Evolutionary conservation across 2,329 filamentous ascomycete species (phyloP).

Genomic region (Aureobasidium sp.): DNA sequence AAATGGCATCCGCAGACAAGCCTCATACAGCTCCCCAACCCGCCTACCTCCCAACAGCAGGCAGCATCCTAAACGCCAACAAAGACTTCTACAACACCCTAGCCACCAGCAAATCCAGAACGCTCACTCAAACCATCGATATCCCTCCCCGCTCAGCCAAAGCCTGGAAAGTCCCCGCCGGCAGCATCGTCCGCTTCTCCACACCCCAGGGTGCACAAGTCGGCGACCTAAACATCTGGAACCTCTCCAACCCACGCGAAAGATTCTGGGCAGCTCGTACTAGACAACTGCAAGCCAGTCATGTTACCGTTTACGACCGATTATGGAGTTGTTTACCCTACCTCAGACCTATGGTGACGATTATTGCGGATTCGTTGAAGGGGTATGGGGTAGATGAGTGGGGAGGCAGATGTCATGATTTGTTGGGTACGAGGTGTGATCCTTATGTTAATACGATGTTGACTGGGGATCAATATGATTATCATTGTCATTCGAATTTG

Average conservation of each 20-base stretch:
- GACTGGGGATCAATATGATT: slow-evolving; percentile 63
- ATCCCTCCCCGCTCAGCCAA: slow-evolving; percentile 65
- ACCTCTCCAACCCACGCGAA: slow-evolving; percentile 65
- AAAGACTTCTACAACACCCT: slow-evolving; percentile 21
- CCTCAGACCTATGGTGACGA: slow-evolving; percentile 65
- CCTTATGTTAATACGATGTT: slow-evolving; percentile 74
- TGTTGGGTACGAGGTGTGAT: slow-evolving; percentile 72
- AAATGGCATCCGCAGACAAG: slow-evolving; percentile 6
- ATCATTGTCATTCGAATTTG: slow-evolving; percentile 77
- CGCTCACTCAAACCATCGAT: slow-evolving; percentile 34
- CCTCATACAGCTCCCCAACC: slow-evolving; percentile 18
- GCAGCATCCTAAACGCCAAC: slow-evolving; percentile 23
- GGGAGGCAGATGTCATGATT: slow-evolving; percentile 65
- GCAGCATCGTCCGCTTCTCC: slow-evolving; percentile 62
- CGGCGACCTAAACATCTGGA: slow-evolving; percentile 81
- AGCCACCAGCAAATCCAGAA: slow-evolving; percentile 17
- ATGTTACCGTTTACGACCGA: slow-evolving; percentile 62
- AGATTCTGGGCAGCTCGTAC: slow-evolving; percentile 76
- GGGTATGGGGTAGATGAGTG: slow-evolving; percentile 33
- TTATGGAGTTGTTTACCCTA: slow-evolving; percentile 74
- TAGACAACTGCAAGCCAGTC: slow-evolving; percentile 67
- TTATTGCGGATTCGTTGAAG: slow-evolving; percentile 55
- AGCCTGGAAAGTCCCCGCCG: slow-evolving; percentile 63
- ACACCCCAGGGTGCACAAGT: slow-evolving; percentile 74
- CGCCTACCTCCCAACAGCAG: slow-evolving; percentile 23